Evolutionary conservation across 2,329 filamentous ascomycete genomes (phyloP), one percentile per base, ranked within the genome.

Genomic region (Epichloe gansuensis): DNA sequence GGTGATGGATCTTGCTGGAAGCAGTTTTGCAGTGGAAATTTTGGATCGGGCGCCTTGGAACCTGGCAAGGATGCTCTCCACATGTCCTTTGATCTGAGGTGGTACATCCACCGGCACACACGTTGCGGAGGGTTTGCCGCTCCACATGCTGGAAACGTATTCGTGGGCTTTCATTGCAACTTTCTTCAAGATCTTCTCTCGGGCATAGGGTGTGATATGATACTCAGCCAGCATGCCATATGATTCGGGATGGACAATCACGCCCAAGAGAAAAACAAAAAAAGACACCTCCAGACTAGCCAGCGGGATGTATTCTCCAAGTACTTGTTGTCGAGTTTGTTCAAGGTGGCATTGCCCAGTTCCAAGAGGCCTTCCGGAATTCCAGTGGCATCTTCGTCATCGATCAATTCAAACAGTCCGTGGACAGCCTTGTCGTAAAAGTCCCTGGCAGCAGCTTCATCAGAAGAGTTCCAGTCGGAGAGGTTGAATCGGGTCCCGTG

Each of bases 241-340:
- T 50, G 77, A 90, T 77, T 98, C 93, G 11, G 93, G 93, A 62
- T 93, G 87, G 47, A 89, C 87, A 62, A 97, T 81, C 51, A 89
- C 85, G 60, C 87, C 85, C 46, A 88, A 78, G 38, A 97, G 74
- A 68, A 93, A 96, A 50, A 85, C 85, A 57, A 89, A 86, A 66
- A 97, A 95, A 96, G 83, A 83, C 91, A 98, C 64, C 91, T 86
- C 61, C 85, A 88, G 57, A 96, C 83, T 58, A 97, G 79, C 73
- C 91, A 94, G 60, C 83, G 83, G 56, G 89, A 82, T 41, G 89
- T 89, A 59, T 81, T 82, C 58, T 86, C 83, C 56, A 87, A 82
- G 58, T 80, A 80, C 59, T 85, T 83, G 58, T 77, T 77, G 58
- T 88, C 83, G 55, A 95, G 73, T 61, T 90, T 90, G 54, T 78